Conservation (phyloP, 2,329 filamentous ascomycete species). For the Emmonsia crescens region DNA sequence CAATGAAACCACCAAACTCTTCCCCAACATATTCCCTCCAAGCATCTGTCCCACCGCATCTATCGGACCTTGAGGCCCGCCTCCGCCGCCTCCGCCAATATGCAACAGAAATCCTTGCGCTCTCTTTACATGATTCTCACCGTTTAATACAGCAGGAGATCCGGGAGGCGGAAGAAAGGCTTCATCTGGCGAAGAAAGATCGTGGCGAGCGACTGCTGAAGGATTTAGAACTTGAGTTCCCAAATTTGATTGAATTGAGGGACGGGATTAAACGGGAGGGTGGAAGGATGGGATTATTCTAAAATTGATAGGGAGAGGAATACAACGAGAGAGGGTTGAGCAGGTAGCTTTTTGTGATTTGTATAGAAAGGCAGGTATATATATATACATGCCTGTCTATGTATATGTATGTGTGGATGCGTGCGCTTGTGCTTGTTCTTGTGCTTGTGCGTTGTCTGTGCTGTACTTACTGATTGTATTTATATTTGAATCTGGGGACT, state of each 20-base stretch:
- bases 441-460: too few relatives aligned
- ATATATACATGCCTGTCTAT: too few relatives aligned
- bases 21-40: conserved; percentile 3
- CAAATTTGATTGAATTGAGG: conserved; percentile 7
- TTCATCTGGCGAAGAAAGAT: conserved; percentile 9
- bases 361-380: background rate
- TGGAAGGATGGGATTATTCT: conserved; percentile 12
- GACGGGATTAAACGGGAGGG: conserved; percentile 11
- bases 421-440: too few relatives aligned
- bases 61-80: conserved; percentile 15
- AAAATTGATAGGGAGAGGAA: background rate
- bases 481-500: background rate
- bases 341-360: background rate
- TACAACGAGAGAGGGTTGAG: background rate
- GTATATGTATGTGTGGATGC: background rate
- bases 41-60: conserved; percentile 5
- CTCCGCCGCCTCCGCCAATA: conserved; percentile 16
- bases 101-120: conserved; percentile 17
- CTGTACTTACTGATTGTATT: background rate
- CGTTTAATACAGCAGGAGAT: conserved; percentile 16
- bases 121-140: conserved; percentile 19
- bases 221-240: conserved; percentile 11
- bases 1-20: background rate
- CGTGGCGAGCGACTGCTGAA: conserved; percentile 11
- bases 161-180: conserved; percentile 11